phyloP scores from a whole-genome alignment of 345 rosid species.

The Brassica cretica region DNA sequence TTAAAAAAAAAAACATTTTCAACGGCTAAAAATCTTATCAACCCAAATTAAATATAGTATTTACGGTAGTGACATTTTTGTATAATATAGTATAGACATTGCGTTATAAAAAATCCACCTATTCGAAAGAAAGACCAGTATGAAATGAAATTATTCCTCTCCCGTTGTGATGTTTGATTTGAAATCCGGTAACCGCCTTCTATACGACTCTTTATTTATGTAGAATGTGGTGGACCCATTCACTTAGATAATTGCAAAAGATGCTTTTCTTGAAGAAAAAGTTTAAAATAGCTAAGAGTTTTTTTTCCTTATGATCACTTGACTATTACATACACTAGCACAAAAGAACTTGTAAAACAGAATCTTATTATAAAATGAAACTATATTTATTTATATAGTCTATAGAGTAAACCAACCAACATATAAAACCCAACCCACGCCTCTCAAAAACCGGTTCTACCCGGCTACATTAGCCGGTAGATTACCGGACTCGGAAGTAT shows the following conservation, averaged over 20 bases:
- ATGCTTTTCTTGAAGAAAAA: neutral
- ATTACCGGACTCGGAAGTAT: conserved; percentile 37
- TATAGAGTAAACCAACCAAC: conserved; percentile 23
- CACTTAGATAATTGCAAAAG: neutral
- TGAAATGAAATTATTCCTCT: conserved; percentile 24
- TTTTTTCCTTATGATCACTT: conserved; percentile 8
- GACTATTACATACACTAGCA: conserved; percentile 10
- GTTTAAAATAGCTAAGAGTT: neutral
- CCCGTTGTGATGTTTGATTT: neutral
- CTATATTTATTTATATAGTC: neutral
- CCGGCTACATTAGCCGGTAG: conserved; percentile 38
- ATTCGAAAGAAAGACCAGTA: conserved; percentile 6
- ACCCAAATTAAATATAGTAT: neutral
- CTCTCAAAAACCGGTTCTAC: conserved; percentile 41
- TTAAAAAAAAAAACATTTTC: too few species aligned
- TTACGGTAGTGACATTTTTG: neutral
- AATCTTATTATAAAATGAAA: conserved; percentile 1
- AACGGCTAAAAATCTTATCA: neutral
- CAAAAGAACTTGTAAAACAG: neutral
- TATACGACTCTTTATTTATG: neutral
- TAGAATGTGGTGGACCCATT: conserved; percentile 6
- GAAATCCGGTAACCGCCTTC: conserved; percentile 10
- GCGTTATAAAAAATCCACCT: neutral
- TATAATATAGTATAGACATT: neutral
- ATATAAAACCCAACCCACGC: conserved; percentile 23